Evolutionary conservation across 2,329 filamentous ascomycete genomes (phyloP).

Genomic region (Thelonectria olida): DNA sequence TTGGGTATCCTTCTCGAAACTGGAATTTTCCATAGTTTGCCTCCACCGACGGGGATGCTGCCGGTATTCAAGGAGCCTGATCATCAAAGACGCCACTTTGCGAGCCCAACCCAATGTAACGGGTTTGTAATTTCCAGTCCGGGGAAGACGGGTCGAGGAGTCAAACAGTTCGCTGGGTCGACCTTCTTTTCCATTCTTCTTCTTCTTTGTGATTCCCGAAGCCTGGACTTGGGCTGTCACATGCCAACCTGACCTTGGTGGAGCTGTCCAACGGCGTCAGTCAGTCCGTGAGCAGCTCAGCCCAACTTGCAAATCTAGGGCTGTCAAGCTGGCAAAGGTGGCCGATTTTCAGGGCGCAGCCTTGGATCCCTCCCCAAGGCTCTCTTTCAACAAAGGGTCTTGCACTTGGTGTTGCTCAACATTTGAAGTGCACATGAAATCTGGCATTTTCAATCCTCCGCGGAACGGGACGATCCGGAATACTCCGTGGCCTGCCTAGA

Average conservation of each 20-base stretch:
- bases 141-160: neutral
- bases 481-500: neutral
- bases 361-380: neutral
- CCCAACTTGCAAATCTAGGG: neutral
- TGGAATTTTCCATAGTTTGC: neutral
- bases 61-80: conserved; percentile 27
- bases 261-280: neutral
- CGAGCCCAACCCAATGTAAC: conserved; percentile 35
- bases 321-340: neutral
- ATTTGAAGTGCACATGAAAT: neutral
- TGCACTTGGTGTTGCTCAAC: neutral
- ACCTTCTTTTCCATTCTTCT: neutral
- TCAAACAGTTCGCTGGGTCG: neutral
- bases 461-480: conserved; percentile 13
- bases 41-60: conserved; percentile 20
- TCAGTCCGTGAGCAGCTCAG: too few relatives aligned
- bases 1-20: conserved; percentile 15
- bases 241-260: neutral
- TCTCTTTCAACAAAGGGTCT: neutral
- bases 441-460: neutral
- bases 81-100: conserved; percentile 17
- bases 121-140: conserved; percentile 6
- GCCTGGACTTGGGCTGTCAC: neutral
- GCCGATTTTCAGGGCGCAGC: neutral
- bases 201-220: neutral